Base-by-base conservation (phyloP, 306 rosid genomes). In the Cyclanthera cordifolia region DNA sequence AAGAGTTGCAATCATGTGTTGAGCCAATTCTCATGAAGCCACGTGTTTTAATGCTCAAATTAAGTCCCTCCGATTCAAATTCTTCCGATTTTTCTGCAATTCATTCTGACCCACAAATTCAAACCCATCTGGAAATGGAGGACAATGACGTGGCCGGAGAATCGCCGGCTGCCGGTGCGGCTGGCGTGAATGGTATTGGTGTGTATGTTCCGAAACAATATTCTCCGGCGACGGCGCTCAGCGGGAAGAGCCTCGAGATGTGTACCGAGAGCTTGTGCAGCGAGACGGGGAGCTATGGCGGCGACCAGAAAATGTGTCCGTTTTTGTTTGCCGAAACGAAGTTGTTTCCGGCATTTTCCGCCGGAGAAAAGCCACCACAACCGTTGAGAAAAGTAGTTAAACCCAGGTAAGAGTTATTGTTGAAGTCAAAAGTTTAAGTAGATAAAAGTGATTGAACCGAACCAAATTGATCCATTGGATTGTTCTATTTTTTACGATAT, bases 231-330 rank as follows among this genome's bases (percentile, higher is more conserved):
- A 61, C 30, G 45, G 45, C 16, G 64, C 90, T 91, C 39, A 88
- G 78, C 28, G 73, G 77, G 17, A 76, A 73, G 74, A 85, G 97
- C 88, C 75, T 91, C 70, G 83, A 79, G 60, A 77, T 91, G 82
- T 91, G 97, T 76, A 91, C 97, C 1, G 97, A 91, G 77, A 85
- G 80, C 52, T 61, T 86, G 15, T 91, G 96, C 2, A 75, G 82
- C 23, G 97, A 91, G 82, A 87, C 91, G 0, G 99, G 96, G 4
- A 85, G 85, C 69, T 86, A 83, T 54, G 79, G 58, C 0, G 48
- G 75, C 57, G 81, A 77, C n/a, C n/a, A n/a, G n/a, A n/a, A n/a
- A n/a, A n/a, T n/a, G n/a, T n/a, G n/a, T n/a, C n/a, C n/a, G n/a
- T n/a, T n/a, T n/a, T n/a, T n/a, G n/a, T n/a, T n/a, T n/a, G n/a